These are phyloP conservation scores for Diaporthe sp. DNA, from an alignment of 2,329 filamentous ascomycete species.

Conservation along the genomic window DNA sequence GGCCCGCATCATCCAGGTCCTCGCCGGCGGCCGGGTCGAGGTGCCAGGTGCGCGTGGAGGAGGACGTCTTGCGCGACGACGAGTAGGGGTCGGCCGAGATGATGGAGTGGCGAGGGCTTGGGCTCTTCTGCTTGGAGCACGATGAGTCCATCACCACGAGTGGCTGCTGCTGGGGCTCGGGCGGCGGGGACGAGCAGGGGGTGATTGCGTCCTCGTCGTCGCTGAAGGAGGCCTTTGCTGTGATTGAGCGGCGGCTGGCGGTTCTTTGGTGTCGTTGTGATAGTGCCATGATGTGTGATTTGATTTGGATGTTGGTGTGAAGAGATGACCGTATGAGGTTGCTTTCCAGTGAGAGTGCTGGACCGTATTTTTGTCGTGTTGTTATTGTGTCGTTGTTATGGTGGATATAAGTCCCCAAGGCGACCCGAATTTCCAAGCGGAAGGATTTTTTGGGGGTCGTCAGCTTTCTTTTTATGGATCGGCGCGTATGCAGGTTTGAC, in stretches of 20 bases:
- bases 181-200: slow-evolving; percentile 37
- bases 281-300: slow-evolving; percentile 2
- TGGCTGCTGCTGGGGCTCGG: slow-evolving; percentile 28
- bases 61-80: slow-evolving; percentile 25
- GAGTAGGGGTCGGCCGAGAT: neutral
- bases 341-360: neutral
- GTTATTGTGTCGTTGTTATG: neutral
- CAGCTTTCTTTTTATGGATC: slow-evolving; percentile 39
- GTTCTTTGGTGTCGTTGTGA: slow-evolving; percentile 11
- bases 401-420: slow-evolving; percentile 20
- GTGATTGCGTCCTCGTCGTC: slow-evolving; percentile 43
- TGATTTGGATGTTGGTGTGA: neutral
- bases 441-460: slow-evolving; percentile 23
- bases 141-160: neutral
- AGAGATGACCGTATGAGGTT: neutral
- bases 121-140: neutral
- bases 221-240: slow-evolving; percentile 40
- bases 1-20: slow-evolving; percentile 50
- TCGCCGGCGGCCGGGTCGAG: slow-evolving; percentile 45
- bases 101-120: slow-evolving; percentile 15
- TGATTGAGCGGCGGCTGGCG: slow-evolving; percentile 30
- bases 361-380: neutral
- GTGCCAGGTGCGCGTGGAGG: slow-evolving; percentile 34
- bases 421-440: slow-evolving; percentile 10
- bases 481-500: slow-evolving; percentile 33